Evolutionary conservation across 192 early-diverging fungal species (phyloP), one percentile per base, ranked within the genome.

Genomic region (Paraglomus brasilianum): DNA sequence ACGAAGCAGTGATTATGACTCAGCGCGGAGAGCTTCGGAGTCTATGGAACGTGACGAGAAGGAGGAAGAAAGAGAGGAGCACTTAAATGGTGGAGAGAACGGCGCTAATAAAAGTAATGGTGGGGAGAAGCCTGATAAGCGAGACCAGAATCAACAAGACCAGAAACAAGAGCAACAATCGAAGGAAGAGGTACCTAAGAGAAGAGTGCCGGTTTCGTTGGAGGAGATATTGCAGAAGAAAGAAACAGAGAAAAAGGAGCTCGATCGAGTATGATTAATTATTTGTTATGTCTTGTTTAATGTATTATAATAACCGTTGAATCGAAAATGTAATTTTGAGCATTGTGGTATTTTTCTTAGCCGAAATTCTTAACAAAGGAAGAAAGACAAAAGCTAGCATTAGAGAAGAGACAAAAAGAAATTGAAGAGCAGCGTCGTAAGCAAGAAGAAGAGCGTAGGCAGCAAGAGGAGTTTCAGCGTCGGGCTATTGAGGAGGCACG

Each of bases 341-440:
- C 22, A 7, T 38, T 1, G 17, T 48, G 15, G 9, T 43, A 21
- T 44, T n/a, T 57, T 68, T 49, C 4, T 36, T 78, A 86, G 85
- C 90, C 91, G 0, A 86, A 84, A 59, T 98, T 97, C 65, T 59
- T 98, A 68, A 91, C 91, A 14, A 98, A 98, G 75, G 92, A 91
- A 75, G 89, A 98, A 75, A 84, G 97, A 14, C 90, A 90, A 24
- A 83, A 92, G 66, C 66, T 91, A 43, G 97, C 97, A 5, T 77
- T 98, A 21, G 92, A 96, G 66, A 81, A 83, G 49, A 77, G 90
- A 44, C 86, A 91, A 76, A 83, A 85, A 53, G 91, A 96, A 69
- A 94, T 96, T 0, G 91, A 93, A 51, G 84, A 86, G 40, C 70
- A 81, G 70, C 82, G 89, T 14, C 71, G 78, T 9, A 70, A 69